Conservation (phyloP, 1,284 basidiomycete species). For the Cryptococcus sp. region DNA sequence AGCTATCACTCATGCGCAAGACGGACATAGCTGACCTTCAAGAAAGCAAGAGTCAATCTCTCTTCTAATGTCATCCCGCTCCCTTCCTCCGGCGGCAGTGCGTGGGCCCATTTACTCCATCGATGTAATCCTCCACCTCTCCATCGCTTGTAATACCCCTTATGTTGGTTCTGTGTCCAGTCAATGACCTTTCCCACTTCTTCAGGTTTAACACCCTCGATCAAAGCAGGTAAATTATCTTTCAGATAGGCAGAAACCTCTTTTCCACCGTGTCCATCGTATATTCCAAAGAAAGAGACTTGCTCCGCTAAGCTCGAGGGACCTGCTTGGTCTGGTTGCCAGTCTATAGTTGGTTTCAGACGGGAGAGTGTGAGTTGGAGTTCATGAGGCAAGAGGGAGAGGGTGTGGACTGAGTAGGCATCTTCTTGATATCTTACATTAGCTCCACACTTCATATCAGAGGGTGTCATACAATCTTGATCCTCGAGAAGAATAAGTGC, state of each 20-base stretch:
- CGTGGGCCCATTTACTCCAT: slow-evolving; percentile 26
- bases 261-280: slow-evolving; percentile 82
- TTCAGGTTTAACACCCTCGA: slow-evolving; percentile 67
- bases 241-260: slow-evolving; percentile 70
- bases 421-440: slow-evolving; percentile 70
- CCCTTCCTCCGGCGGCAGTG: slow-evolving; percentile 24
- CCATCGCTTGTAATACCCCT: slow-evolving; percentile 83
- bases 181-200: slow-evolving; percentile 68
- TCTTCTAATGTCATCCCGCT: slow-evolving; percentile 71
- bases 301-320: slow-evolving; percentile 63
- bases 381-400: slow-evolving; percentile 69
- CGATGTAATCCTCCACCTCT: slow-evolving; percentile 63
- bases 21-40: slow-evolving; percentile 58
- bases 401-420: slow-evolving; percentile 67
- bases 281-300: slow-evolving; percentile 78
- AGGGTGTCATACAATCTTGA: slow-evolving; percentile 57
- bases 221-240: slow-evolving; percentile 70
- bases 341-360: slow-evolving; percentile 56
- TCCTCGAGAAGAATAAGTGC: slow-evolving; percentile 69
- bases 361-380: slow-evolving; percentile 60
- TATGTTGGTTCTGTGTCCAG: slow-evolving; percentile 61
- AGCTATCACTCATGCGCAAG: not conserved
- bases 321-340: slow-evolving; percentile 56
- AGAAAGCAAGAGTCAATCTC: slow-evolving; percentile 76
- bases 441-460: not conserved